phyloP scores from a whole-genome alignment of 495 filamentous ascomycete genomes.

The Penicillium bialowiezense region DNA sequence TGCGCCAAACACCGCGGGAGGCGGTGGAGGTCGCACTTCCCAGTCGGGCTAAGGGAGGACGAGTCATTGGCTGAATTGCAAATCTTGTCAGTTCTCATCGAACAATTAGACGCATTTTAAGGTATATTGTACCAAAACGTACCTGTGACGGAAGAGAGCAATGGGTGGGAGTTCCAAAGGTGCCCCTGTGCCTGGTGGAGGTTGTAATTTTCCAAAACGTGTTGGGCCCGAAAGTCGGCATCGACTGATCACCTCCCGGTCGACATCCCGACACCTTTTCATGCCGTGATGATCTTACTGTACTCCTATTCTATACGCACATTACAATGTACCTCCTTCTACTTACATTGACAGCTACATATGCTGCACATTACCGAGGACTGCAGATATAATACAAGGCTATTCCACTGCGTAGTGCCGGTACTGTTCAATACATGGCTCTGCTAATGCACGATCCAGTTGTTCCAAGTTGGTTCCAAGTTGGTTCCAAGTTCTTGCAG shows the following conservation, averaged over 20 bases:
- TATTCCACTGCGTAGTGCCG: too few species aligned
- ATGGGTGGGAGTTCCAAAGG: not conserved
- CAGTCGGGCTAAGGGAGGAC: constrained; percentile 39
- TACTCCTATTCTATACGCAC: too few species aligned
- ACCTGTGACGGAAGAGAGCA: not conserved
- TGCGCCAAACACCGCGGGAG: constrained; percentile 36
- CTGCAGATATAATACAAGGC: too few species aligned
- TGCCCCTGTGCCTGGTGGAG: not conserved
- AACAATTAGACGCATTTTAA: too few species aligned
- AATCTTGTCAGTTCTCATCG: not conserved
- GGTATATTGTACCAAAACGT: not conserved
- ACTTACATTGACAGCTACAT: not conserved
- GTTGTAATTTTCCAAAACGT: not conserved
- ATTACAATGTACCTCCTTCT: not conserved
- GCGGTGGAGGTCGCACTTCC: constrained; percentile 37
- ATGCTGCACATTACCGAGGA: not conserved
- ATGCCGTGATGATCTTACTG: not conserved
- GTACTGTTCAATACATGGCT: too few species aligned
- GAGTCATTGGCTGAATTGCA: constrained; percentile 23
- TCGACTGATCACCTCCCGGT: not conserved
- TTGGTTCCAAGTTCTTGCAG: too few species aligned
- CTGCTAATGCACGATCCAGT: too few species aligned
- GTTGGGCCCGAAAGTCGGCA: constrained; percentile 4
- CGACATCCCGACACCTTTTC: not conserved
- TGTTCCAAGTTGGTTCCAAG: too few species aligned